Base-by-base conservation (phyloP, 2,329 filamentous ascomycete species). In the Gremmenia infestans region DNA sequence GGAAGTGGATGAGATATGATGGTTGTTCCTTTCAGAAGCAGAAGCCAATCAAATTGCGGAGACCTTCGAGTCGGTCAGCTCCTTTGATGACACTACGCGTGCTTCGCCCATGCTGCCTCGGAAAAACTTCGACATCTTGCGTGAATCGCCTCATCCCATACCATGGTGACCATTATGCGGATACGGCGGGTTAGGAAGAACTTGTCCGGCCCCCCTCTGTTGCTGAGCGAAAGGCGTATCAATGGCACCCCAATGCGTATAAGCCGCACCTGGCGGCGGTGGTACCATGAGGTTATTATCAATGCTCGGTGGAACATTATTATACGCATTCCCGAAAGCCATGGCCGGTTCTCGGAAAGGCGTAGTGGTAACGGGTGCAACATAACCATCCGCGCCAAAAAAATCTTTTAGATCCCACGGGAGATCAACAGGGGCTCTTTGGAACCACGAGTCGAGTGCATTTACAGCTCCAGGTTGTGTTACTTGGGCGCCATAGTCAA, bases 381-480 rank as follows among this genome's bases (percentile, higher is more conserved):
- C 59, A 55, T 56, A 65, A 11, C 52, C 54, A 23, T 64, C 63
- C 2, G 54, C 61, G 1, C 64, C 63, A 46, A 67, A 67, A 56
- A 66, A 63, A 46, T 65, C 59, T 19, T 60, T 62, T 15, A 66
- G 35, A 17, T 66, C 64, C 61, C 63, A 66, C 0, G 65, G 63
- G 3, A 64, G 45, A 40, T 64, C 60, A 2, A 63, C 57, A 1
- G 61, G 58, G 17, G 60, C 65, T 23, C 62, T 63, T 36, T 66
- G 64, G 36, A 63, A 66, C 65, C 65, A 67, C 7, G 53, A 57
- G 32, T 66, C 62, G 3, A 63, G 54, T 1, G 57, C 57, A 39
- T 59, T 60, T 37, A 48, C 53, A 9, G 50, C 50, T 2, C 28
- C 50, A n/a, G 23, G 28, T 22, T 46, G 48, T 14, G 51, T 48